These are phyloP conservation scores for Entoloma clypeatum DNA, from an alignment of 1,284 basidiomycete genomes.

Conservation along the genomic window DNA sequence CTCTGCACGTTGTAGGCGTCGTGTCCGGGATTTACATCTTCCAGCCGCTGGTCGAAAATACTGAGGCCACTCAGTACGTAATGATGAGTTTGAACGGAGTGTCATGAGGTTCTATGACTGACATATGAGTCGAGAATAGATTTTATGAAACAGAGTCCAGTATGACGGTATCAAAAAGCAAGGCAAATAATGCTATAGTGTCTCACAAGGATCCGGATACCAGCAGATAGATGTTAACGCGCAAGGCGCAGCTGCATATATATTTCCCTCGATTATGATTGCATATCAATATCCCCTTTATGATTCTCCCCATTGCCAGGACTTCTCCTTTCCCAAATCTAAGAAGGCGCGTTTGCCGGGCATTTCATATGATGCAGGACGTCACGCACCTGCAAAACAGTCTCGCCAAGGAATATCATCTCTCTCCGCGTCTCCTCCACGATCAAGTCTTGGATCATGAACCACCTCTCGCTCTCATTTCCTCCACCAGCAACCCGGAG, in stretches of 20 bases:
- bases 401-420: slow-evolving; percentile 98
- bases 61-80: slow-evolving; percentile 16
- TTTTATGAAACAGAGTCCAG: neutral
- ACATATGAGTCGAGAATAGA: slow-evolving; percentile 7
- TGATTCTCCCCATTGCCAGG: slow-evolving; percentile 21
- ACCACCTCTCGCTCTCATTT: slow-evolving; percentile 90
- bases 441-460: slow-evolving; percentile 94
- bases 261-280: slow-evolving; percentile 9
- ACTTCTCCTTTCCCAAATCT: slow-evolving; percentile 71
- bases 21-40: slow-evolving; percentile 64
- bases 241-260: too few species aligned
- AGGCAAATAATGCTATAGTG: too few species aligned
- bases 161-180: too few species aligned
- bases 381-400: slow-evolving; percentile 77
- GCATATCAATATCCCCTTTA: slow-evolving; percentile 24
- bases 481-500: slow-evolving; percentile 74
- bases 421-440: slow-evolving; percentile 94
- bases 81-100: too few species aligned
- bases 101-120: too few species aligned
- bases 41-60: slow-evolving; percentile 37
- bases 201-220: too few species aligned
- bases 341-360: slow-evolving; percentile 11
- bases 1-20: slow-evolving; percentile 38
- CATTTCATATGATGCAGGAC: slow-evolving; percentile 8
- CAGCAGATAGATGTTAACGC: too few species aligned